A percentile compares a stretch with the other conserved stretches of the same genome.
These are phyloP conservation scores for Trichoderma afroharzianum DNA, from an alignment of 2,329 filamentous ascomycete genomes.

Conservation along the genomic window DNA sequence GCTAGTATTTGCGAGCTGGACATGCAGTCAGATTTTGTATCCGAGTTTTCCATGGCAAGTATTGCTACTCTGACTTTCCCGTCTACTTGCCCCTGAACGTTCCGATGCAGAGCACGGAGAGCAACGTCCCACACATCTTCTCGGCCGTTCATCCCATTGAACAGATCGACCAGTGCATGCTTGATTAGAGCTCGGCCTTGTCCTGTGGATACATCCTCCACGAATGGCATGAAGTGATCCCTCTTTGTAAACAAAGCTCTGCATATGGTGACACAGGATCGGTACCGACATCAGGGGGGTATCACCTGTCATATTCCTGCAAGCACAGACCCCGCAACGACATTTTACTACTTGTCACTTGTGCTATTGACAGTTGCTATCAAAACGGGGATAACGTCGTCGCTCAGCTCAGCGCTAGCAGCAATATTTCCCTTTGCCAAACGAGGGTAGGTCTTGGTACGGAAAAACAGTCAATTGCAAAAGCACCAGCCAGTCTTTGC, in stretches of 20 bases:
- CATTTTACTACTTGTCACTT: conserved; percentile 6
- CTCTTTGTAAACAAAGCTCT: not conserved
- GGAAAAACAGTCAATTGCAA: not conserved
- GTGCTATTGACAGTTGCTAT: not conserved
- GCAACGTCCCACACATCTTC: not conserved
- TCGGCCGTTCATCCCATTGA: not conserved
- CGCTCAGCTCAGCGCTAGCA: conserved; percentile 4
- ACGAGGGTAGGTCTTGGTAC: not conserved
- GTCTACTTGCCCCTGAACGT: not conserved
- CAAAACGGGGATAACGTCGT: conserved; percentile 9
- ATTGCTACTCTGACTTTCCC: not conserved
- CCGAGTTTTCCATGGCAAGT: not conserved
- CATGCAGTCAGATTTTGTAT: not conserved
- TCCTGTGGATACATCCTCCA: not conserved
- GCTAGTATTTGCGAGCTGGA: not conserved
- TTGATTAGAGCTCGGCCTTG: not conserved
- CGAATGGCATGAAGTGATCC: not conserved
- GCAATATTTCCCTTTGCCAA: not conserved
- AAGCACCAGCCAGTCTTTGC: not conserved
- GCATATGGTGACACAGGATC: not conserved
- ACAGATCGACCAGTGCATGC: not conserved
- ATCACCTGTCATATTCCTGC: conserved; percentile 3
- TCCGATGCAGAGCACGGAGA: not conserved
- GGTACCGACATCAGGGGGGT: not conserved
- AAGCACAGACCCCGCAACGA: not conserved